A percentile compares a stretch with the other conserved stretches of the same genome.
Conservation (phyloP, 2,329 filamentous ascomycete genomes). For the Chaetomiaceae sp. region DNA sequence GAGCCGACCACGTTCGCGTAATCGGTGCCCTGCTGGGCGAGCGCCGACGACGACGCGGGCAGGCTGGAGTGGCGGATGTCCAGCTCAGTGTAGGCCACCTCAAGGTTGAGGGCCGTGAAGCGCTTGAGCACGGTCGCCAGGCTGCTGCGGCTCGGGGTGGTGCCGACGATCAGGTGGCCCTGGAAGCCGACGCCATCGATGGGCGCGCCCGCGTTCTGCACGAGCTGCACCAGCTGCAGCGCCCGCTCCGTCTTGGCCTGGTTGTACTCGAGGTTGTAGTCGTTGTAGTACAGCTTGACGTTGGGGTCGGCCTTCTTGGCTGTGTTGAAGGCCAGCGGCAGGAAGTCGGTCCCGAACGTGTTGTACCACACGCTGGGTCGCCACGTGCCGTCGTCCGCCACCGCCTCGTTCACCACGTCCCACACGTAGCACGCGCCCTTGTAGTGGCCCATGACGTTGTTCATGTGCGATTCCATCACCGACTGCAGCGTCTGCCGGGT, state of each 20-base stretch:
- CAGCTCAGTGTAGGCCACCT: conserved; percentile 57
- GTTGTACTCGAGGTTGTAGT: conserved; percentile 55
- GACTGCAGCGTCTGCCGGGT: conserved; percentile 50
- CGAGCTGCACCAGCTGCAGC: conserved; percentile 38
- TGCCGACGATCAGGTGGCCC: conserved; percentile 52
- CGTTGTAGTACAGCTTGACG: conserved; percentile 51
- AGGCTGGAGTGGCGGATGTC: conserved; percentile 46
- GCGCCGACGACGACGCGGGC: conserved; percentile 34
- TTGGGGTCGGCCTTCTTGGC: conserved; percentile 47
- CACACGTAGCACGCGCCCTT: conserved; percentile 55
- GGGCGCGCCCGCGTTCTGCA: conserved; percentile 44
- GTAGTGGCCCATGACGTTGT: conserved; percentile 51
- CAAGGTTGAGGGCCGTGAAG: conserved; percentile 46
- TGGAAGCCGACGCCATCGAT: conserved; percentile 60
- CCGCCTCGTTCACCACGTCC: conserved; percentile 61
- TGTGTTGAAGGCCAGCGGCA: conserved; percentile 51
- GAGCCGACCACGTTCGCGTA: conserved; percentile 35
- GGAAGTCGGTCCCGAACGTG: conserved; percentile 50
- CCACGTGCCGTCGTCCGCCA: conserved; percentile 51
- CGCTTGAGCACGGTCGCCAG: conserved; percentile 41
- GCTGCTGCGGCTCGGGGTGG: conserved; percentile 39
- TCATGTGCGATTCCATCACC: conserved; percentile 53
- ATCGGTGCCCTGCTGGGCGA: conserved; percentile 41
- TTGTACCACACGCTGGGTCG: conserved; percentile 48
- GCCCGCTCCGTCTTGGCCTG: conserved; percentile 41